Base-by-base conservation (phyloP, 768 basidiomycete genomes). In the Mycena chlorophos region DNA sequence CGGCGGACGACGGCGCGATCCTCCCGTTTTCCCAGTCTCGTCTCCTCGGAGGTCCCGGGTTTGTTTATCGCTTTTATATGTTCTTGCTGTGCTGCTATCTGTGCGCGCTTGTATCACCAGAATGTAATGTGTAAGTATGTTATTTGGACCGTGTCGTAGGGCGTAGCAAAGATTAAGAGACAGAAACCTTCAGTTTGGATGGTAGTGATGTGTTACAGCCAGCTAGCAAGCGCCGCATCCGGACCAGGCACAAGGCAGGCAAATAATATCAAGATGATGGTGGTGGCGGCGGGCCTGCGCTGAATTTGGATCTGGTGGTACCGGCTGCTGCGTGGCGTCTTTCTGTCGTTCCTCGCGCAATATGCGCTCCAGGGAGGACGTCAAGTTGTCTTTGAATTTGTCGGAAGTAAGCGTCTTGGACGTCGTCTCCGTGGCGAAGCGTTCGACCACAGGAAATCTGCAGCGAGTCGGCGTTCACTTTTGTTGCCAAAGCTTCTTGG, bases 401-500 rank as follows among this genome's bases (percentile, higher is more conserved):
- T 85, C 80, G n/a, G 77, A 75, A 27, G 34, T n/a, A 42, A 84
- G 71, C 49, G 77, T 70, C 13, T 20, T 20, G n/a, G 40, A 14
- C 49, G 74, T 75, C 4, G 77, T 70, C 39, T 81, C 82, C 28
- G 72, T 73, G 3, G 83, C 79, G 12, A 85, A 84, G 17, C 85
- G 82, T 57, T 87, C 85, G 26, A 88, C 77, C 25, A 87, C 71
- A 17, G 86, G 86, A 67, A 83, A 87, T 55, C 87, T 88, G 65
- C 57, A 63, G 63, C 34, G 49, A 46, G 3, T n/a, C 27, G 14
- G 29, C 26, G 31, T 51, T 49, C 45, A 34, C 45, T 30, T 14
- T 4, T 27, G 53, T 46, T 49, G n/a, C 49, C 22, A 45, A 13
- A 16, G 6, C 6, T n/a, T 19, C 40, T 29, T 19, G 28, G 20